Evolutionary conservation across 2,329 filamentous ascomycete genomes (phyloP), one percentile per base, ranked within the genome.

Genomic region (Dothistroma pini): DNA sequence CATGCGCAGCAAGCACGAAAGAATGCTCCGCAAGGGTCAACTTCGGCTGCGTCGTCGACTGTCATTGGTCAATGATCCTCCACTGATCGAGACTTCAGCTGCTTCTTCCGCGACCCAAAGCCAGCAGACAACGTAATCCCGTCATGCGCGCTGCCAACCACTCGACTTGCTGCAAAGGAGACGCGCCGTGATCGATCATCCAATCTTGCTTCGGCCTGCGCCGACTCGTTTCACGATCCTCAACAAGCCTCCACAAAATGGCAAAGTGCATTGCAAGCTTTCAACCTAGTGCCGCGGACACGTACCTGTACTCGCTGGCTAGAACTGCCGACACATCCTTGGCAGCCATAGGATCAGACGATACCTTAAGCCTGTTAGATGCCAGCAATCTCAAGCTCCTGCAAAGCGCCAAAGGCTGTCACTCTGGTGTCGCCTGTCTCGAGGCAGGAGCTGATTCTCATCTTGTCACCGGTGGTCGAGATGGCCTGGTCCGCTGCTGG

Each of bases 391-490:
- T 92, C 25, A 79, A 79, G 57, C 72, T 78, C 2, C 80, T 83
- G 0, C 81, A 78, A 55, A 76, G 76, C 9, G 75, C 85, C 53
- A 71, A 74, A 38, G 83, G 82, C 10, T 77, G 80, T 34, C 86
- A 89, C 65, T 80, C 82, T 5, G 88, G 88, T 63, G 77, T 91
- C 66, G 87, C 86, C 14, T 85, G 84, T 63, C 77, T 90, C 32
- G 81, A 82, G 56, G 78, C 58, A 49, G 21, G 61, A 60, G 51
- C 80, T 59, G 41, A 44, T 71, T 55, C 58, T 16, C 48, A 87
- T 21, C 78, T 91, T 6, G 85, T 84, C 61, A 92, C 89, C 0
- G 84, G 88, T 0, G 90, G 90, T 52, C 84, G 89, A 72, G 87
- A 92, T 71, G 89, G 90, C 8, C 78, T 80, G 9, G 82, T 91